A percentile compares a stretch with the other conserved stretches of the same genome.
Evolutionary conservation across 192 early-diverging fungal genomes (phyloP).

Genomic region (Coemansia sp.): DNA sequence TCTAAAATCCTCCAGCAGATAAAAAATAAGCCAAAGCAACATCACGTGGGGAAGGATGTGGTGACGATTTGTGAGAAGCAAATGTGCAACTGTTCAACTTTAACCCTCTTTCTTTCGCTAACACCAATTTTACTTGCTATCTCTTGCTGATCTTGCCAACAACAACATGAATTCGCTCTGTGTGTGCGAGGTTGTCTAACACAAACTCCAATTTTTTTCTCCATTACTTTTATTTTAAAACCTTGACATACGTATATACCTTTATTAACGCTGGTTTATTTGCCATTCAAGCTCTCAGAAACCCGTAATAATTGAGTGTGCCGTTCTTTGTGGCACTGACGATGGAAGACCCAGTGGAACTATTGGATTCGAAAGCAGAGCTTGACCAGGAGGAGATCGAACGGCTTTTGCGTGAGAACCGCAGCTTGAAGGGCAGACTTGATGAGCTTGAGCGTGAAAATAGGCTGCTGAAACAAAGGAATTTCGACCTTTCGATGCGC

Average conservation of each 20-base stretch:
- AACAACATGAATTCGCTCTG: too few relatives aligned
- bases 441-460: conserved; percentile 58
- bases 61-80: too few relatives aligned
- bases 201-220: too few relatives aligned
- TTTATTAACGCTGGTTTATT: not conserved
- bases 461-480: conserved; percentile 51
- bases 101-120: too few relatives aligned
- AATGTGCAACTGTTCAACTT: too few relatives aligned
- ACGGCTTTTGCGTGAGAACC: conserved; percentile 48
- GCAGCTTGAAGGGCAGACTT: conserved; percentile 40
- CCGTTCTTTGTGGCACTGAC: not conserved
- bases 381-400: conserved; percentile 57
- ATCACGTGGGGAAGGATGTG: too few relatives aligned
- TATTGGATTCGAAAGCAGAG: conserved; percentile 51
- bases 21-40: too few relatives aligned
- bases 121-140: too few relatives aligned
- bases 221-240: not conserved
- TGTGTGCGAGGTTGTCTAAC: too few relatives aligned
- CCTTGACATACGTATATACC: not conserved
- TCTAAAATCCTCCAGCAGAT: too few relatives aligned
- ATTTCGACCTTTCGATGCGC: conserved; percentile 56
- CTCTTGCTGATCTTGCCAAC: too few relatives aligned
- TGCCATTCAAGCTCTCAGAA: not conserved
- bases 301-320: not conserved
- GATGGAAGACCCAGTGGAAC: conserved; percentile 45